A percentile compares a stretch with the other conserved stretches of the same genome.
Conservation (phyloP, 2,329 filamentous ascomycete species). For the Pyricularia pennisetigena region DNA sequence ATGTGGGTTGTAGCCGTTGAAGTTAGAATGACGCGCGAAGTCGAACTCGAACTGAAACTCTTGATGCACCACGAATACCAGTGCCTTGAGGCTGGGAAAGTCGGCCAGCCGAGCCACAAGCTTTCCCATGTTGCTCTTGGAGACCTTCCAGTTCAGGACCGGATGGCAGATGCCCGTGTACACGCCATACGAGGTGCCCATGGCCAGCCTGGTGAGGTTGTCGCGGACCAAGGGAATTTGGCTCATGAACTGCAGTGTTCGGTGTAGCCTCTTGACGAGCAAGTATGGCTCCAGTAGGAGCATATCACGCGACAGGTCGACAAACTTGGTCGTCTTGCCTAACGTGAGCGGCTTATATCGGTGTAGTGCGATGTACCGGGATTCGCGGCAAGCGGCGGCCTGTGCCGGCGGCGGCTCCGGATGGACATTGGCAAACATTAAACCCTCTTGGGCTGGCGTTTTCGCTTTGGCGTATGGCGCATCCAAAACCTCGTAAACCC, state of each 20-base stretch:
- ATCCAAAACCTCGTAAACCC: constrained; percentile 36
- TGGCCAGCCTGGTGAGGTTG: constrained; percentile 27
- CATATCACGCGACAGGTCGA: constrained; percentile 34
- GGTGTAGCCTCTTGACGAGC: constrained; percentile 34
- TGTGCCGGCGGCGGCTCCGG: constrained; percentile 33
- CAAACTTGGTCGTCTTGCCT: constrained; percentile 33
- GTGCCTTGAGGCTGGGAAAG: constrained; percentile 27
- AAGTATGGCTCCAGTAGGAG: constrained; percentile 37
- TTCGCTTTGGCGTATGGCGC: constrained; percentile 29
- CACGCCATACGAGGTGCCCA: constrained; percentile 34
- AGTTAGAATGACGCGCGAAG: constrained; percentile 15
- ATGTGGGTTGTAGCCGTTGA: constrained; percentile 6
- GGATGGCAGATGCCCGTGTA: constrained; percentile 35
- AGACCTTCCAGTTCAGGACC: constrained; percentile 31
- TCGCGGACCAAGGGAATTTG: constrained; percentile 33
- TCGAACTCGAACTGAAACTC: constrained; percentile 35
- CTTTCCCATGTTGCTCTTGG: constrained; percentile 31
- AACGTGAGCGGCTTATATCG: constrained; percentile 33
- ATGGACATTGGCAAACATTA: constrained; percentile 36
- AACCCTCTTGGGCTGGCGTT: constrained; percentile 26
- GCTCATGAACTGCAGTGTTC: constrained; percentile 33
- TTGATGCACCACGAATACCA: constrained; percentile 36
- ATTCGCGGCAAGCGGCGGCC: constrained; percentile 32
- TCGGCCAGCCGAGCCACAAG: constrained; percentile 29
- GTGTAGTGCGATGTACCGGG: constrained; percentile 29